Evolutionary conservation across 352 stramenopile genomes (phyloP).

Genomic region (Phytophthora kernoviae): DNA sequence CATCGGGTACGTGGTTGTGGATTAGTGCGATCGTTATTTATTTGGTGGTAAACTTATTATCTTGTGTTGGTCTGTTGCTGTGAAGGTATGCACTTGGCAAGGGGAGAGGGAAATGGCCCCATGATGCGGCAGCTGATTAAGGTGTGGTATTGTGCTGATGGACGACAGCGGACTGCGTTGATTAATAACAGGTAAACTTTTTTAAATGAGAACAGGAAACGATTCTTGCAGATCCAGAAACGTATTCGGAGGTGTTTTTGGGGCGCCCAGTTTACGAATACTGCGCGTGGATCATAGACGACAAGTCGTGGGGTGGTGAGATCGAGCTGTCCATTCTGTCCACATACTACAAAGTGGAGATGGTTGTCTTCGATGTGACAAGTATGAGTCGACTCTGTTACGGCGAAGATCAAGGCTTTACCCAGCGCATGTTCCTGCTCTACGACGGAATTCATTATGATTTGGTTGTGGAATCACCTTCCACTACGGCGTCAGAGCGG

Average conservation of each 20-base stretch:
- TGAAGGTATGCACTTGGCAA: constrained; percentile 70
- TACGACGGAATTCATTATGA: constrained; percentile 91
- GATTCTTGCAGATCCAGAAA: constrained; percentile 60
- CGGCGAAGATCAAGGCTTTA: constrained; percentile 80
- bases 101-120: constrained; percentile 55
- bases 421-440: constrained; percentile 84
- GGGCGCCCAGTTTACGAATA: constrained; percentile 81
- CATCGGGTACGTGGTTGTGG: constrained; percentile 52
- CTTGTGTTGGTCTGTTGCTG: neutral
- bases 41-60: no score
- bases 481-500: constrained; percentile 45
- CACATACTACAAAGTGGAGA: constrained; percentile 78
- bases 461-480: constrained; percentile 68
- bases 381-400: constrained; percentile 87
- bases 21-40: neutral
- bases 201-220: constrained; percentile 40
- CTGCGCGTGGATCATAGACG: constrained; percentile 83
- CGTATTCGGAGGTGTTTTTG: constrained; percentile 82
- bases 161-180: neutral
- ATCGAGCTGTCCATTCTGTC: constrained; percentile 88
- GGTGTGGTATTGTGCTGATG: constrained; percentile 12
- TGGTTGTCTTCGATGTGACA: constrained; percentile 86
- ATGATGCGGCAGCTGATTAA: constrained; percentile 76
- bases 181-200: neutral
- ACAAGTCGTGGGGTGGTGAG: constrained; percentile 85